phyloP scores from a whole-genome alignment of 257 asterid species.

The Mitragyna speciosa region DNA sequence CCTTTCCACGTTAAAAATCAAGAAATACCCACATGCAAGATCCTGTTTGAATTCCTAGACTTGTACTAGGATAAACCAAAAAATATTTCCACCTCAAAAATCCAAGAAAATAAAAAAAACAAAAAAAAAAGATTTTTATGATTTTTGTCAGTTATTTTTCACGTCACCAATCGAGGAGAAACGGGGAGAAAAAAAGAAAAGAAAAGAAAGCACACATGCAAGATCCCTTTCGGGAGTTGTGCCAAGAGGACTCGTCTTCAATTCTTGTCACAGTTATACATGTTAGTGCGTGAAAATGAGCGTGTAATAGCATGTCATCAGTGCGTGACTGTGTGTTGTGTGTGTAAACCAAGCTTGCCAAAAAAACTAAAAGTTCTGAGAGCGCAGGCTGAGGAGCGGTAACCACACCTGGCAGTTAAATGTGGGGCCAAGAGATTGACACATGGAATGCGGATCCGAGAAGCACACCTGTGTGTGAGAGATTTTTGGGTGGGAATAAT shows the following conservation, averaged over 20 bases:
- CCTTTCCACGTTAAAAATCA: neutral
- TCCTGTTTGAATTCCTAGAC: too few relatives aligned
- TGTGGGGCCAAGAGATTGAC: slow-evolving; percentile 33
- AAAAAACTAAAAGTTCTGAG: neutral
- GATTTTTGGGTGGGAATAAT: neutral
- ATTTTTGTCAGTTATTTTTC: neutral
- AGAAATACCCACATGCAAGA: neutral
- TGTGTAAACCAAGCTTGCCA: slow-evolving; percentile 9
- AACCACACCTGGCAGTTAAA: slow-evolving; percentile 47
- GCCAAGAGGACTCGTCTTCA: neutral
- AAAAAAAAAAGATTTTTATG: neutral
- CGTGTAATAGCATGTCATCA: neutral
- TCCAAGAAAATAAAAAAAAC: too few relatives aligned
- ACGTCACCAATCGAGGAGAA: neutral
- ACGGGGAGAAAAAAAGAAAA: too few relatives aligned
- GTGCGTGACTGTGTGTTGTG: slow-evolving; percentile 2
- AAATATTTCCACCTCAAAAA: too few relatives aligned
- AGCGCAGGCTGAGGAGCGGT: slow-evolving; percentile 20
- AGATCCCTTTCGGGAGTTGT: neutral
- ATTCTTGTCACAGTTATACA: neutral
- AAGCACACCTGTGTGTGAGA: neutral
- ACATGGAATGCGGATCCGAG: slow-evolving; percentile 32
- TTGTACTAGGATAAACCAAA: too few relatives aligned
- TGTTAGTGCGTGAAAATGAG: neutral
- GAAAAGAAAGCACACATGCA: neutral